Base-by-base conservation (phyloP, 1,284 basidiomycete species). In the Leccinum solheimii region DNA sequence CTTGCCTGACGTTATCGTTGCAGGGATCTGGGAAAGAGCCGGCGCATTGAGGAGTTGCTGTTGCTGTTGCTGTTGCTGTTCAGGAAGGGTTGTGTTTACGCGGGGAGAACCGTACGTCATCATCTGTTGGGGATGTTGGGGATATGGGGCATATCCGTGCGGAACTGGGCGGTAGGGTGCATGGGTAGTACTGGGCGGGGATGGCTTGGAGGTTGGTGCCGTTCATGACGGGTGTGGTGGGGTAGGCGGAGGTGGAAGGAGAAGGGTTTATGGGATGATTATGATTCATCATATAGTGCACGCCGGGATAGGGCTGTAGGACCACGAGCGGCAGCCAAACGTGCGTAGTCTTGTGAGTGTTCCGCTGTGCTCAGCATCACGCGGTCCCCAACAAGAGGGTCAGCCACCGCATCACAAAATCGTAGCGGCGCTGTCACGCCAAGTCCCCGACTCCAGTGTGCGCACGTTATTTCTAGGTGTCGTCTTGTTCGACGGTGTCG, bases 111-210 rank as follows among this genome's bases (percentile, higher is more conserved):
- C 79, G 69, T 88, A 90, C 82, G 90, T 84, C 78, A 90, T 81
- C 81, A 90, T 84, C 55, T 83, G 80, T 60, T 84, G 83, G 10
- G 81, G 76, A 73, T 87, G 86, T 66, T 85, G 84, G 9, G 82
- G 79, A 73, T 88, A 88, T 8, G 83, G 77, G 1, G 83, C 75
- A 67, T 87, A 85, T 26, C 76, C 77, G 55, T 79, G 81, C 21
- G 78, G 81, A 13, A 74, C 64, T n/a, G 76, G 10, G 81, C 72
- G 54, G 77, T 72, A 49, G 82, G 81, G 63, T 83, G 83, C 66
- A 86, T 80, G 83, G 78, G 69, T 88, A 88, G 72, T 87, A 88
- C 67, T 77, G 80, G 56, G 78, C 68, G 3, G 83, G 75, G 58
- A 83, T 79, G 59, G 77, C 76, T 43, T 82, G 78, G 21, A 77